These are phyloP conservation scores for Ophiocordyceps camponoti-leonardi DNA, from an alignment of 2,329 filamentous ascomycete genomes.

Conservation along the genomic window DNA sequence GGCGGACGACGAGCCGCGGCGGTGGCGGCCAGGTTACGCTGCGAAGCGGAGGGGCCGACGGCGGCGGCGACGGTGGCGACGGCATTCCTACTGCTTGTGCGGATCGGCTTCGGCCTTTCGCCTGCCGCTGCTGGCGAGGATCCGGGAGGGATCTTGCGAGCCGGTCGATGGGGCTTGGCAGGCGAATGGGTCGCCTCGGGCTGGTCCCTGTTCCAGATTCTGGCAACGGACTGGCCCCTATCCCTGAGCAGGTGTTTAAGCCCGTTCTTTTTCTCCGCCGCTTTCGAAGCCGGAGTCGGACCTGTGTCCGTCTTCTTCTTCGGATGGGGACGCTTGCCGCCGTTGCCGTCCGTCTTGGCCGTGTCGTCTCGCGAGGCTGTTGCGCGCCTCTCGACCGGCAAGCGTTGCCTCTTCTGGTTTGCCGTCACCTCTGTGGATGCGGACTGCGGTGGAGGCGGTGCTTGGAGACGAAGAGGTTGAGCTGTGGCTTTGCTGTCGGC, in stretches of 20 bases:
- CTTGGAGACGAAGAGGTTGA: background rate
- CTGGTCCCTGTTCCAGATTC: conserved; percentile 31
- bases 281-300: conserved; percentile 2
- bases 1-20: conserved; percentile 7
- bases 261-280: conserved; percentile 9
- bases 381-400: conserved; percentile 12
- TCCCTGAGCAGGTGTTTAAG: conserved; percentile 32
- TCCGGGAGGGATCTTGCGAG: conserved; percentile 8
- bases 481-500: conserved; percentile 6
- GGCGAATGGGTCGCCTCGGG: conserved; percentile 6
- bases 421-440: conserved; percentile 7
- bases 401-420: conserved; percentile 29
- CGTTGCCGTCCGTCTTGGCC: background rate
- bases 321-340: conserved; percentile 4
- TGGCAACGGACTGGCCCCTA: conserved; percentile 27
- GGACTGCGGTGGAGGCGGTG: background rate
- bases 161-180: conserved; percentile 8
- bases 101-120: conserved; percentile 3
- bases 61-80: background rate
- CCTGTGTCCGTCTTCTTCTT: conserved; percentile 13
- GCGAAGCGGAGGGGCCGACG: background rate
- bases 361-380: conserved; percentile 6
- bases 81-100: background rate
- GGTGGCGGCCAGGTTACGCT: background rate
- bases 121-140: conserved; percentile 1